These are phyloP conservation scores for Umbelopsis ramanniana DNA, from an alignment of 192 early-diverging fungal species.

Conservation along the genomic window DNA sequence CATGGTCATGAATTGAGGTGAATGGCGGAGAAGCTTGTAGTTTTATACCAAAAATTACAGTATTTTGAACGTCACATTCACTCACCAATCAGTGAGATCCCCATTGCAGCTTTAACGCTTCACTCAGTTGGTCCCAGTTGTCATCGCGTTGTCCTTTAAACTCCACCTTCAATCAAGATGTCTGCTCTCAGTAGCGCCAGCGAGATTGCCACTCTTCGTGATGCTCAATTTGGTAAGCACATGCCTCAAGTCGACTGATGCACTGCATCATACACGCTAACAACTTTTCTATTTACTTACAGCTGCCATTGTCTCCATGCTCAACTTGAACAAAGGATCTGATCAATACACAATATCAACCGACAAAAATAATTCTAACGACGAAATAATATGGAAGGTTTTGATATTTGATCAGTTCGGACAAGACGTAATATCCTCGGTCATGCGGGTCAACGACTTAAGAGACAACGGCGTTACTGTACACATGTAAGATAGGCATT, in stretches of 20 bases:
- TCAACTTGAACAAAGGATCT: constrained; percentile 78
- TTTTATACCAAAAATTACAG: no score
- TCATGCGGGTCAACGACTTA: constrained; percentile 94
- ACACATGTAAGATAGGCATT: constrained; percentile 75
- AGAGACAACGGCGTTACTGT: constrained; percentile 96
- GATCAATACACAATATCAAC: constrained; percentile 39
- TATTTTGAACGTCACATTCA: no score
- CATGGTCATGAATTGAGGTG: no score
- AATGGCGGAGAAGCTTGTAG: no score
- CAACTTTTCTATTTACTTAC: neutral
- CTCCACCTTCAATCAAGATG: neutral
- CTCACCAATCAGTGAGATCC: no score
- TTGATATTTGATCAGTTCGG: constrained; percentile 93
- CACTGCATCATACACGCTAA: neutral
- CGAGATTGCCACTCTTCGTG: neutral
- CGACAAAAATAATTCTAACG: constrained; percentile 38
- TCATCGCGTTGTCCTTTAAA: neutral
- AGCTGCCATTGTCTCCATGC: constrained; percentile 85
- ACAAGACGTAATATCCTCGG: constrained; percentile 95
- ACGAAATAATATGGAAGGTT: constrained; percentile 93
- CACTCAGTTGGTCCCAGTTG: neutral
- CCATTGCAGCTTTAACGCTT: neutral
- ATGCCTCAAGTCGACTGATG: neutral
- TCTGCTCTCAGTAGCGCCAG: neutral
- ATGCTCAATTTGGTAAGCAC: constrained; percentile 8